A percentile compares a stretch with the other conserved stretches of the same genome.
These are phyloP conservation scores for Oryza meyeriana DNA, from an alignment of 176 grass and related monocot genomes.

Conservation along the genomic window DNA sequence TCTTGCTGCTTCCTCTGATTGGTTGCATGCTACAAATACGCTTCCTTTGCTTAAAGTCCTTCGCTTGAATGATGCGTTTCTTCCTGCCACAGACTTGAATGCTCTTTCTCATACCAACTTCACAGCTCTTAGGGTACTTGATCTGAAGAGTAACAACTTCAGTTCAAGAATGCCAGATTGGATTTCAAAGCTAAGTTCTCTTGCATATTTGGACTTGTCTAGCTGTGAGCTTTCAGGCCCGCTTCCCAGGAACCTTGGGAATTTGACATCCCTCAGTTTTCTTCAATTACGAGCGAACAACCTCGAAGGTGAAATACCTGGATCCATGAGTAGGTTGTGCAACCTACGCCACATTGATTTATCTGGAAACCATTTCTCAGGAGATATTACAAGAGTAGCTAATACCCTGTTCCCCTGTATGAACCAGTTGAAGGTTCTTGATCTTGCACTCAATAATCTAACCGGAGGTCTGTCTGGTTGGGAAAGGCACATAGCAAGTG, in stretches of 20 bases:
- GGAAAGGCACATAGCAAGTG: slow-evolving; percentile 25
- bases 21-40: slow-evolving; percentile 42
- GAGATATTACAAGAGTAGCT: slow-evolving; percentile 5
- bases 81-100: slow-evolving; percentile 17
- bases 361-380: slow-evolving; percentile 3
- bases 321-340: not conserved
- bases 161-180: slow-evolving; percentile 17
- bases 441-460: slow-evolving; percentile 24
- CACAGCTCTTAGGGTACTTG: slow-evolving; percentile 14
- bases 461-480: slow-evolving; percentile 4
- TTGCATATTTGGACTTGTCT: slow-evolving; percentile 34
- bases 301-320: slow-evolving; percentile 27
- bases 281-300: slow-evolving; percentile 3
- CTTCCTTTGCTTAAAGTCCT: slow-evolving; percentile 29
- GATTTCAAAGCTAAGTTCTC: slow-evolving; percentile 25
- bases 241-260: slow-evolving; percentile 25
- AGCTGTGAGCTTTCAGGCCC: slow-evolving; percentile 16
- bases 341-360: slow-evolving; percentile 23
- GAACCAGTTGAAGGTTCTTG: not conserved
- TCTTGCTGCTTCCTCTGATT: slow-evolving; percentile 17
- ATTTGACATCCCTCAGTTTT: slow-evolving; percentile 32
- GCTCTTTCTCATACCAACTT: slow-evolving; percentile 14
- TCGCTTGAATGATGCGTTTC: slow-evolving; percentile 17
- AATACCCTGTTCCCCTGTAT: not conserved
- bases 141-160: slow-evolving; percentile 8